Base-by-base conservation (phyloP, 345 rosid species). In the Reutealis trisperma region DNA sequence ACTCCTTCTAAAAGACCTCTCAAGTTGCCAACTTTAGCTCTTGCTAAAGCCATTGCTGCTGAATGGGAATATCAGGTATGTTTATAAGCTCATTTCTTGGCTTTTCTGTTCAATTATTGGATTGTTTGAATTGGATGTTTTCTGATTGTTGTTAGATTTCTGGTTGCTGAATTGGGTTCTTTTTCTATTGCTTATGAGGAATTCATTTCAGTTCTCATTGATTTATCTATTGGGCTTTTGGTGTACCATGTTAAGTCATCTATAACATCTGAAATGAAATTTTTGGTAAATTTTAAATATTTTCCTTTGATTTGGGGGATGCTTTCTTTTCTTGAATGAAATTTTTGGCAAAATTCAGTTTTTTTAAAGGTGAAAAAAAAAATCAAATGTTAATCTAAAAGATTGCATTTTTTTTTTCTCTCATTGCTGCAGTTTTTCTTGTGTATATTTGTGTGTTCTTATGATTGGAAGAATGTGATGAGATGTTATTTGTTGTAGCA, bases 1-100 rank as follows among this genome's bases (percentile, higher is more conserved):
- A 89, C 97, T 0, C 97, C 99, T 70, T 86, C 97, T 2, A 96
- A 93, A 78, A 84, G 92, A 80, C 86, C 93, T 66, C 91, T 96
- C 57, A 92, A 93, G 85, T 80, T 93, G 69, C 98, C 89, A 0
- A 89, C 90, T 84, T 79, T 88, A 82, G 90, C 87, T 19, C 91
- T 93, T 18, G 97, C 99, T 22, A 93, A 91, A 74, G 98, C 98
- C 75, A 84, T 96, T 75, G 98, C 94, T 37, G 96, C 89, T 65
- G 99, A 96, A 78, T 93, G 97, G 98, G 96, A 96, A 27, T 96
- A 89, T 83, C 98, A 96, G 98, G 98, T 96, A 51, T 16, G 64
- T 11, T 68, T 69, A 18, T 25, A 21, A 62, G 11, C 44, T 45
- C 25, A 16, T 30, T 62, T 9, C 14, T 27, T 27, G 9, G 24